A percentile compares a stretch with the other conserved stretches of the same genome.
phyloP scores from a whole-genome alignment of 345 rosid species.

The Bretschneidera sinensis region DNA sequence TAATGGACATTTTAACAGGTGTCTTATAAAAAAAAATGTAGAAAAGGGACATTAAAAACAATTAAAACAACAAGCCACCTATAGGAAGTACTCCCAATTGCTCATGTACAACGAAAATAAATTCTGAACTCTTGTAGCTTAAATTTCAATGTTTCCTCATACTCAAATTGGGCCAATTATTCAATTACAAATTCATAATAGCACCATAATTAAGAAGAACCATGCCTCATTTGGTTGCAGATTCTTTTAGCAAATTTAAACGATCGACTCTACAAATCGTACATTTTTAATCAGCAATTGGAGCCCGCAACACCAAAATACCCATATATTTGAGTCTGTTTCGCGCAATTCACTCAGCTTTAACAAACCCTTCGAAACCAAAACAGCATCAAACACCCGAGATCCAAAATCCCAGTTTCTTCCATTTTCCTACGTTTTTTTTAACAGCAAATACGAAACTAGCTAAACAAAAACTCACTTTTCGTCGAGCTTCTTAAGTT shows the following conservation, averaged over 20 bases:
- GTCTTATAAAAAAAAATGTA: too few relatives aligned
- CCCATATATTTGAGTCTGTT: neutral
- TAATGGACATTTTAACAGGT: too few relatives aligned
- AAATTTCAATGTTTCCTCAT: neutral
- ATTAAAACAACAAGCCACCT: too few relatives aligned
- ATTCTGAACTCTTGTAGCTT: neutral
- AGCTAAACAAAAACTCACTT: constrained; percentile 51
- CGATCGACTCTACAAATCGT: neutral
- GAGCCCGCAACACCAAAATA: too few relatives aligned
- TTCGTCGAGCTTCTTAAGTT: constrained; percentile 85
- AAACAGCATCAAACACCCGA: too few relatives aligned
- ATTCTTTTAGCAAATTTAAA: too few relatives aligned
- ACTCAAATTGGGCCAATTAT: neutral
- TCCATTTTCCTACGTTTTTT: neutral
- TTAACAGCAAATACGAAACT: neutral
- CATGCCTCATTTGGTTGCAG: too few relatives aligned
- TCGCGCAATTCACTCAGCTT: neutral
- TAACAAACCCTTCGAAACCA: neutral
- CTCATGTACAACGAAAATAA: neutral
- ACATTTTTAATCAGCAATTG: neutral
- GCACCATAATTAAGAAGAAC: neutral
- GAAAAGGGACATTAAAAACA: neutral
- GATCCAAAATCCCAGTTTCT: too few relatives aligned
- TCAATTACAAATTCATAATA: too few relatives aligned
- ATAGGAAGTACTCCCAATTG: too few relatives aligned